Evolutionary conservation across 2,329 filamentous ascomycete species (phyloP).

Genomic region (Canariomyces notabilis): DNA sequence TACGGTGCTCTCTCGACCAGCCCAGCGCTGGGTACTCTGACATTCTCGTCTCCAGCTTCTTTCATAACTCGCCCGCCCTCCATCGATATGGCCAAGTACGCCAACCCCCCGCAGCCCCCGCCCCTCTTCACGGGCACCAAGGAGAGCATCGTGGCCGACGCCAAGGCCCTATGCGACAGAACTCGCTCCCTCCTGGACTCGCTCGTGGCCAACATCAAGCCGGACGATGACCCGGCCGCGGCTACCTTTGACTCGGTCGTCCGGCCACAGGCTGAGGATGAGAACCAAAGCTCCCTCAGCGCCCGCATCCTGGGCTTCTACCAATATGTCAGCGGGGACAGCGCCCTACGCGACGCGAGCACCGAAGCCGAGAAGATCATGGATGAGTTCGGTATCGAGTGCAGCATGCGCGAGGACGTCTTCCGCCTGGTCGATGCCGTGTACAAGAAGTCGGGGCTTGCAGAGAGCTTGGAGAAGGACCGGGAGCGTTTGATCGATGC

Average conservation of each 20-base stretch:
- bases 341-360: slow-evolving; percentile 66
- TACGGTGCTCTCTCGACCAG: slow-evolving; percentile 8
- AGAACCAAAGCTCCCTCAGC: slow-evolving; percentile 58
- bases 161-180: slow-evolving; percentile 59
- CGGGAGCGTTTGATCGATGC: slow-evolving; percentile 40
- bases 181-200: slow-evolving; percentile 62
- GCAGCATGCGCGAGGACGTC: slow-evolving; percentile 75
- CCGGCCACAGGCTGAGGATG: slow-evolving; percentile 66
- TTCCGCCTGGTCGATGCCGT: slow-evolving; percentile 61
- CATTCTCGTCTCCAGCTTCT: slow-evolving; percentile 31
- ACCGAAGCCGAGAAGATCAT: slow-evolving; percentile 71
- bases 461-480: slow-evolving; percentile 45
- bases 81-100: slow-evolving; percentile 65
- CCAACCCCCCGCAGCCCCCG: slow-evolving; percentile 70
- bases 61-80: slow-evolving; percentile 43
- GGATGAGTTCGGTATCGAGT: slow-evolving; percentile 73
- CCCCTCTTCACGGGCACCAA: slow-evolving; percentile 73
- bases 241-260: slow-evolving; percentile 53
- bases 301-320: slow-evolving; percentile 72
- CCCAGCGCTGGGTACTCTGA: slow-evolving; percentile 21
- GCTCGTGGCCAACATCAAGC: slow-evolving; percentile 57
- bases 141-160: slow-evolving; percentile 61
- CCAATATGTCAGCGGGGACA: slow-evolving; percentile 68
- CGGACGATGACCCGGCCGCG: slow-evolving; percentile 44
- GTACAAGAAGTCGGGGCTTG: slow-evolving; percentile 42